Base-by-base conservation (phyloP, 345 rosid genomes). In the Kernera saxatilis region DNA sequence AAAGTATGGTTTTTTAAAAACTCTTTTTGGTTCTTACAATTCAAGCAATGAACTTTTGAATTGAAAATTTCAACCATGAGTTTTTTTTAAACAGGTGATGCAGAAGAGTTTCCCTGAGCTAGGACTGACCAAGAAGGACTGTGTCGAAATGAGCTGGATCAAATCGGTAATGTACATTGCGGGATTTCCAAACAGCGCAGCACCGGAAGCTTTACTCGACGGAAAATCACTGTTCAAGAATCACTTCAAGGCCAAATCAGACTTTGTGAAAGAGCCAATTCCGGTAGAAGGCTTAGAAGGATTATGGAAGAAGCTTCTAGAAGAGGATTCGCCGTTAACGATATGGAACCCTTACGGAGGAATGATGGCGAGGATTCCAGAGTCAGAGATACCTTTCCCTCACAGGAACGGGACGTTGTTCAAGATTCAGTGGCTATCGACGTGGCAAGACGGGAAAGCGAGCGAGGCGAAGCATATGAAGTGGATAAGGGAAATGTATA, bases 171-270 rank as follows among this genome's bases (percentile, higher is more conserved):
- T 87, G 51, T 84, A 82, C 80, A 80, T 84, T 2, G 92, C 84
- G 0, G 88, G 88, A 1, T 86, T 74, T 62, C 88, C 87, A 19
- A 76, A 19, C 41, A 73, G 58, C 37, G 84, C 85, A 0, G 50
- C 83, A 0, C 85, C 85, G 0, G 84, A 84, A 5, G 76, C 82
- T 32, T 76, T 87, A 8, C 92, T 89, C 1, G 76, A 76, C 4
- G 86, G 88, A 14, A 85, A 80, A 64, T 76, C 80, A n/a, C 75
- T 68, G 12, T 83, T 77, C 81, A 81, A 80, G 83, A 83, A 81
- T 71, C 49, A 58, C 57, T 88, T 86, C 84, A 86, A 86, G 50
- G 95, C 85, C 30, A 87, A 86, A 45, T 92, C 96, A 1, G 94
- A 92, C 55, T 87, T 82, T 49, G 87, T 85, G 80, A 80, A 67